phyloP scores from a whole-genome alignment of 257 asterid species.

The Salvia hispanica region DNA sequence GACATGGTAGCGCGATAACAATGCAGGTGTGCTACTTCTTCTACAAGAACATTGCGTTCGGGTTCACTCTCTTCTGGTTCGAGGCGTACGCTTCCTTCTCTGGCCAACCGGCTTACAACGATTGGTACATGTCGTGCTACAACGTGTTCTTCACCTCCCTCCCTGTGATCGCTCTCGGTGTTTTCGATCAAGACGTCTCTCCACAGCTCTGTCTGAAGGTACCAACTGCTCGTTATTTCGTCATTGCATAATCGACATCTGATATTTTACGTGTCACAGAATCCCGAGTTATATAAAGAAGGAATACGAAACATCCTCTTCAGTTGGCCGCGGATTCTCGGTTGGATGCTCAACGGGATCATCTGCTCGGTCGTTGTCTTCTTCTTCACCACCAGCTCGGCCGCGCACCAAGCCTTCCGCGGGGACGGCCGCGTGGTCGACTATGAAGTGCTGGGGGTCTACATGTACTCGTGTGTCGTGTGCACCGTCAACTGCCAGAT shows the following conservation, averaged over 20 bases:
- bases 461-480: constrained; percentile 81
- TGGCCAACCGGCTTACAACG: constrained; percentile 91
- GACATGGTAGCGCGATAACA: neutral
- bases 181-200: constrained; percentile 90
- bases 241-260: neutral
- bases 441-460: constrained; percentile 68
- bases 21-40: constrained; percentile 96
- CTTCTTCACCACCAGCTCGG: constrained; percentile 65
- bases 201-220: constrained; percentile 85
- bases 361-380: constrained; percentile 71
- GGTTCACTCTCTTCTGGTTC: constrained; percentile 93
- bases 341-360: constrained; percentile 89
- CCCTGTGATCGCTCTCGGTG: constrained; percentile 95
- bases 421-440: constrained; percentile 72
- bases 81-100: constrained; percentile 95
- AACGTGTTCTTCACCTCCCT: constrained; percentile 94
- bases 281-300: constrained; percentile 74
- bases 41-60: constrained; percentile 90
- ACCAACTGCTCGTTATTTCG: neutral
- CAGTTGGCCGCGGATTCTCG: constrained; percentile 85
- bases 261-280: constrained; percentile 42
- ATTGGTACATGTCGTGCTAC: constrained; percentile 92
- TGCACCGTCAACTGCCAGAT: constrained; percentile 97
- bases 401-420: constrained; percentile 63
- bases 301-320: constrained; percentile 76